Evolutionary conservation across 257 asterid species (phyloP).

Genomic region (Haberlea rhodopensis): DNA sequence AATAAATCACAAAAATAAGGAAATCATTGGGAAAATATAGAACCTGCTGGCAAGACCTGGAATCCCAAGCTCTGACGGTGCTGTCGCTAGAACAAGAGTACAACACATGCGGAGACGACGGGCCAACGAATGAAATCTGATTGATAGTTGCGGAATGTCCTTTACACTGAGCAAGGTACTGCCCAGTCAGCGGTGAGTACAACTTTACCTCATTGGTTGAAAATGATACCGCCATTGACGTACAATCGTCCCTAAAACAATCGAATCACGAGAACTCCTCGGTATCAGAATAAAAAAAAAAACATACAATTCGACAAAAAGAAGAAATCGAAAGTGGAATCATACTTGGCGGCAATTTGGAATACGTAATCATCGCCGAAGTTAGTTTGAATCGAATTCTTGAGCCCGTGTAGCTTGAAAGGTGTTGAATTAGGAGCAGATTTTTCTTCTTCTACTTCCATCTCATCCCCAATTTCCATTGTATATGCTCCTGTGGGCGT

Average conservation of each 20-base stretch:
- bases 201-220: conserved; percentile 82
- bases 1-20: not conserved
- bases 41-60: conserved; percentile 83
- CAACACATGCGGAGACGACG: conserved; percentile 61
- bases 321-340: not conserved
- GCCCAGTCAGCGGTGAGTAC: conserved; percentile 83
- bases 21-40: not conserved
- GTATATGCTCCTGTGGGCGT: not conserved
- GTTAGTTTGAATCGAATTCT: conserved; percentile 75
- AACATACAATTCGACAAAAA: not conserved
- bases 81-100: conserved; percentile 84
- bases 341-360: conserved; percentile 73
- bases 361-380: conserved; percentile 91
- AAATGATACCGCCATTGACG: conserved; percentile 91
- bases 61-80: conserved; percentile 92
- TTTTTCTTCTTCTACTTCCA: conserved; percentile 70
- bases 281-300: not conserved
- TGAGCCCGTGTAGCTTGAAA: conserved; percentile 60
- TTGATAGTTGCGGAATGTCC: conserved; percentile 77
- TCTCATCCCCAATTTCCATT: conserved; percentile 44
- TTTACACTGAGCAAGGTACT: conserved; percentile 72
- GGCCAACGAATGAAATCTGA: conserved; percentile 60
- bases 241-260: conserved; percentile 65
- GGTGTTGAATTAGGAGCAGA: conserved; percentile 19
- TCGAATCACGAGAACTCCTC: not conserved